Base-by-base conservation (phyloP, 805 yeast species). In the Jamesozyma hellenica region DNA sequence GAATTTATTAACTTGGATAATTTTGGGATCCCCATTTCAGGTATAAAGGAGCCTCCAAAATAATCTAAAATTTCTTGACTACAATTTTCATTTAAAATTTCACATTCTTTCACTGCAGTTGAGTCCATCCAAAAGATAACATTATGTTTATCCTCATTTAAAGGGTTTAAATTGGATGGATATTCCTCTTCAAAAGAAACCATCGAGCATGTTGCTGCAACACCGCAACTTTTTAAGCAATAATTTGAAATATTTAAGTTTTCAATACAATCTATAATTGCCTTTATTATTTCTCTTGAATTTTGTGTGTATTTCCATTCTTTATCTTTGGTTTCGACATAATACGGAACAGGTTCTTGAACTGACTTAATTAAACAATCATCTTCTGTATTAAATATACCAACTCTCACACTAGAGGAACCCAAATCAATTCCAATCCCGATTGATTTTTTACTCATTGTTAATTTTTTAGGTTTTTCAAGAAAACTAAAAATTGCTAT, bases 51-150 rank as follows among this genome's bases (percentile, higher is more conserved):
- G 1, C 74, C 74, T 8, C 77, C 75, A 36, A 68, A 50, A 31
- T 45, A 47, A 1, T 45, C 42, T 7, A 49, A 54, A 5, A 51
- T 51, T 8, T 36, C 27, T 1, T 19, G 15, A 13, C 47, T 45
- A 23, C 65, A 49, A 10, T 28, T 39, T 19, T 40, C 31, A 30
- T 69, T 65, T 5, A 71, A 42, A 16, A 44, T 36, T 2, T 32
- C 19, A 12, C 67, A 53, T 43, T 72, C 67, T 2, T 49, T 31
- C 3, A 41, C 47, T 2, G 76, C 61, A 21, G 75, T 58, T 15
- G 65, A 60, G 48, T 76, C 81, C 81, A 76, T 76, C 82, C 82
- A 76, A 36, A 76, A 63, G 4, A 76, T 60, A 3, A 75, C 63
- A 45, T 72, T 72, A 28, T 66, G 63, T 5, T 48, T 48, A 69